Percentiles rank a stretch among this genome's conserved stretches.
These are phyloP conservation scores for Dryas octopetala DNA, from an alignment of 306 rosid genomes.

Conservation along the genomic window DNA sequence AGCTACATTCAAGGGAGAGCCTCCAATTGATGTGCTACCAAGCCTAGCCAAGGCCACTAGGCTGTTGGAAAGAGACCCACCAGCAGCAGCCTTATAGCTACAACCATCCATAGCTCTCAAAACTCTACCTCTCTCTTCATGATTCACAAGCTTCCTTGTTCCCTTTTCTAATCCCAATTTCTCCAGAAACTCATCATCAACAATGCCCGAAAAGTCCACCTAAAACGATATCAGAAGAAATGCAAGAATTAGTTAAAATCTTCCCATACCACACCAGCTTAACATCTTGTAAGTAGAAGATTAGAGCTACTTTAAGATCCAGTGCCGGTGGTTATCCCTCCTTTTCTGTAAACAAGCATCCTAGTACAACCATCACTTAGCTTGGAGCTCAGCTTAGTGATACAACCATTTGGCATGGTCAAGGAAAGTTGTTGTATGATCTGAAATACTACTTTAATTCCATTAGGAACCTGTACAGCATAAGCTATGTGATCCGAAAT, in stretches of 20 bases:
- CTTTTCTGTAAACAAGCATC: background rate
- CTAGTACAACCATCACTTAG: background rate
- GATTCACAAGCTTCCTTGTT: slow-evolving; percentile 75
- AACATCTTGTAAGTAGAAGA: background rate
- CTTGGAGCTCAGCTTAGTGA: background rate
- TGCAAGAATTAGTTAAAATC: background rate
- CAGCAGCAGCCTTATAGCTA: slow-evolving; percentile 96
- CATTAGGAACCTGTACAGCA: background rate
- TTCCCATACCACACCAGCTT: background rate
- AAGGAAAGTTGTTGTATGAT: background rate
- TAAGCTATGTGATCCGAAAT: background rate
- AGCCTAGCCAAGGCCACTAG: slow-evolving; percentile 93
- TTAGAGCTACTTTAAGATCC: no score
- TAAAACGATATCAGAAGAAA: slow-evolving; percentile 16
- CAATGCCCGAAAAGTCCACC: slow-evolving; percentile 93
- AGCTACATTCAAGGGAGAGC: slow-evolving; percentile 70
- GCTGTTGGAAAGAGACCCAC: slow-evolving; percentile 94
- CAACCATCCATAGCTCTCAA: slow-evolving; percentile 97
- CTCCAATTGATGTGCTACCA: slow-evolving; percentile 50
- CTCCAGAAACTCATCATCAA: slow-evolving; percentile 72
- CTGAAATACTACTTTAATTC: background rate
- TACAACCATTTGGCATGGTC: background rate
- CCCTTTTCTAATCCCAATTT: slow-evolving; percentile 88
- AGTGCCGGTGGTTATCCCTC: no score
- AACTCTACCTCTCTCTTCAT: slow-evolving; percentile 93